Percentiles rank a stretch among this genome's conserved stretches.
phyloP scores from a whole-genome alignment of 495 filamentous ascomycete genomes.

The Talaromyces stipitatus region DNA sequence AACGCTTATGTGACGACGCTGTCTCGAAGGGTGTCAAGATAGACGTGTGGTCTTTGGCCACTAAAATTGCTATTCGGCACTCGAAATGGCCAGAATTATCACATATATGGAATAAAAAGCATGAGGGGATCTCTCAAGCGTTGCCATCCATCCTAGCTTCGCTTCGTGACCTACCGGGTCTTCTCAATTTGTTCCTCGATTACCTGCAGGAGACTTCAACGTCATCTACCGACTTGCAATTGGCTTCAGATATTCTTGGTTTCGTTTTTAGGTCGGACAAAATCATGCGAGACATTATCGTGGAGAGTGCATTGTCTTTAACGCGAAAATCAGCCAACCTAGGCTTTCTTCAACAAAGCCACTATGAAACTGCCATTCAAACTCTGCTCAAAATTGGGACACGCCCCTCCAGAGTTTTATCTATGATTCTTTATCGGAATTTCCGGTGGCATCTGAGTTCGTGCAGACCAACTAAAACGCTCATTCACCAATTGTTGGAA shows the following conservation, averaged over 20 bases:
- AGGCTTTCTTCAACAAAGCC: conserved; percentile 11
- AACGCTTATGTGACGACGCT: conserved; percentile 23
- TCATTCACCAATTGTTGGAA: conserved; percentile 18
- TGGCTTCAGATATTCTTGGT: conserved; percentile 18
- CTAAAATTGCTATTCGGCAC: conserved; percentile 27
- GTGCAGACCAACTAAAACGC: conserved; percentile 10
- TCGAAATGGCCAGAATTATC: conserved; percentile 24
- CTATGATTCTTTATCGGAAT: conserved; percentile 33
- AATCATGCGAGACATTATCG: conserved; percentile 15
- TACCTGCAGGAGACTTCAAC: background rate
- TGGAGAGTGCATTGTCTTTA: conserved; percentile 21
- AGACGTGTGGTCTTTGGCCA: conserved; percentile 15
- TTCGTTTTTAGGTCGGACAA: conserved; percentile 13
- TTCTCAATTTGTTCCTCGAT: conserved; percentile 7
- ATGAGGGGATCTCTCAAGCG: background rate
- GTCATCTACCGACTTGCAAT: background rate
- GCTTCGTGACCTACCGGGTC: conserved; percentile 6
- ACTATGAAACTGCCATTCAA: conserved; percentile 24
- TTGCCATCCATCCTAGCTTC: background rate
- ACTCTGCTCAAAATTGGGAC: conserved; percentile 16
- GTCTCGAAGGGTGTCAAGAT: conserved; percentile 14
- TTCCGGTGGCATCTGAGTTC: conserved; percentile 24
- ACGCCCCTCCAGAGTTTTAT: conserved; percentile 17
- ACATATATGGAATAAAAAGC: conserved; percentile 11
- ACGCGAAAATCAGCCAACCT: conserved; percentile 17